Evolutionary conservation across 1,139 yeast genomes (phyloP).

Genomic region (Lodderomyces orthopsilosis): DNA sequence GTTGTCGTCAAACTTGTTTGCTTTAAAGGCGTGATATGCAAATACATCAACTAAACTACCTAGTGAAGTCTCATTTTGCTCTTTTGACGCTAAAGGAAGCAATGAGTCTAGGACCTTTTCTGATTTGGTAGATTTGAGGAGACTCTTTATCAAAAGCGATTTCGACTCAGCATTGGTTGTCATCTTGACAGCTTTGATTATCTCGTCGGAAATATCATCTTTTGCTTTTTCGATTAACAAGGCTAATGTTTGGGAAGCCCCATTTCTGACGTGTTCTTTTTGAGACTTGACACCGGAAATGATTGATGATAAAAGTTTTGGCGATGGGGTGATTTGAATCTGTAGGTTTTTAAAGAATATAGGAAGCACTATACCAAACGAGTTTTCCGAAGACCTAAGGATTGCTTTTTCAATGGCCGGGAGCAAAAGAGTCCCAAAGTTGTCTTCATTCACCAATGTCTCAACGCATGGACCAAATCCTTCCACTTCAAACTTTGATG

Average conservation of each 20-base stretch:
- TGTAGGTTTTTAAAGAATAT: conserved; percentile 33
- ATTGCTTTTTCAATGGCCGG: conserved; percentile 75
- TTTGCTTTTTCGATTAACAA: conserved; percentile 20
- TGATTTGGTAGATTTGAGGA: conserved; percentile 17
- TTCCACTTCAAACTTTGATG: conserved; percentile 23
- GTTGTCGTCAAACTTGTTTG: conserved; percentile 14
- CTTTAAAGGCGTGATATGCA: conserved; percentile 29
- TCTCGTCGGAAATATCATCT: conserved; percentile 41
- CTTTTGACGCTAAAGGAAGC: conserved; percentile 59
- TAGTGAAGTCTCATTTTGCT: conserved; percentile 69
- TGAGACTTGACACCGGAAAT: conserved; percentile 68
- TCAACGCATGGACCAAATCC: conserved; percentile 39
- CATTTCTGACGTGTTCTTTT: conserved; percentile 59
- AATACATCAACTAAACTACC: conserved; percentile 49
- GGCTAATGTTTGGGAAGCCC: conserved; percentile 46
- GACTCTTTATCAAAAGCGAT: conserved; percentile 19
- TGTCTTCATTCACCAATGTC: conserved; percentile 41
- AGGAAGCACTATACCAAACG: conserved; percentile 54
- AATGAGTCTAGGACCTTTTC: conserved; percentile 46
- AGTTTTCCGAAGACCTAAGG: conserved; percentile 76
- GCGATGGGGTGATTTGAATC: conserved; percentile 19
- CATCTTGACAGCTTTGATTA: conserved; percentile 56
- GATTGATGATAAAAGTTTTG: conserved; percentile 60
- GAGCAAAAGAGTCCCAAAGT: conserved; percentile 41
- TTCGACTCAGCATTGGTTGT: conserved; percentile 72